A percentile compares a stretch with the other conserved stretches of the same genome.
These are phyloP conservation scores for Fistulinella staudtii DNA, from an alignment of 1,284 basidiomycete species.

Conservation along the genomic window DNA sequence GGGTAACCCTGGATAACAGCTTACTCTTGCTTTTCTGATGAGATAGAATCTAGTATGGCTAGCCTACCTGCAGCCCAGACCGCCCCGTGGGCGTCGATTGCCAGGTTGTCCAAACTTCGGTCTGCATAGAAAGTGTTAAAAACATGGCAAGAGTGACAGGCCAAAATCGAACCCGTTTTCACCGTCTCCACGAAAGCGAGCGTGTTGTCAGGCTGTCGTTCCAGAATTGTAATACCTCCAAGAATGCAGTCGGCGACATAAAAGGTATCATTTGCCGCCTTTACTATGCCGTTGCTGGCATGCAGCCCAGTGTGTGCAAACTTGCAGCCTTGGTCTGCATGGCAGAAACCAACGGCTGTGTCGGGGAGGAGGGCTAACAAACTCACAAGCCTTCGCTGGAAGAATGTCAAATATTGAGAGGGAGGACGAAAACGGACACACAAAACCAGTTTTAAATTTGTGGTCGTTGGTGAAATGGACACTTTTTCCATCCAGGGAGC, in stretches of 20 bases:
- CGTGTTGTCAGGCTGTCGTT: slow-evolving; percentile 52
- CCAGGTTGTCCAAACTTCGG: slow-evolving; percentile 50
- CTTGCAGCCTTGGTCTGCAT: slow-evolving; percentile 55
- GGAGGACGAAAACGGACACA: slow-evolving; percentile 22
- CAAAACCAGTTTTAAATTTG: slow-evolving; percentile 49
- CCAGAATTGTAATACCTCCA: slow-evolving; percentile 48
- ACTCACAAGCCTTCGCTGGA: slow-evolving; percentile 32
- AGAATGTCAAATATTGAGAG: slow-evolving; percentile 6
- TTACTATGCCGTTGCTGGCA: slow-evolving; percentile 55
- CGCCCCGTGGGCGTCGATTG: slow-evolving; percentile 51
- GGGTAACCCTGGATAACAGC: slow-evolving; percentile 26
- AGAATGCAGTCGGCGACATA: slow-evolving; percentile 47
- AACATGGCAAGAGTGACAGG: not conserved
- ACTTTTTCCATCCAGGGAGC: slow-evolving; percentile 54
- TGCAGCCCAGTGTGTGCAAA: slow-evolving; percentile 43
- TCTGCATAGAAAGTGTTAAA: slow-evolving; percentile 32
- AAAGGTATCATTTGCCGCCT: slow-evolving; percentile 50
- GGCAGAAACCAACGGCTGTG: slow-evolving; percentile 57
- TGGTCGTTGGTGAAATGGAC: slow-evolving; percentile 71
- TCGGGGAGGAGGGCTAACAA: slow-evolving; percentile 33
- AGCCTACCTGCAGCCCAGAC: slow-evolving; percentile 55
- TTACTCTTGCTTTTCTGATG: slow-evolving; percentile 1
- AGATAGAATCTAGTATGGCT: not conserved
- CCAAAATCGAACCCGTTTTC: slow-evolving; percentile 35
- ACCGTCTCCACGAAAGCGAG: slow-evolving; percentile 48